A percentile compares a stretch with the other conserved stretches of the same genome.
Evolutionary conservation across 139 green algal genomes (phyloP).

Genomic region (Chlamydomonas sp.): DNA sequence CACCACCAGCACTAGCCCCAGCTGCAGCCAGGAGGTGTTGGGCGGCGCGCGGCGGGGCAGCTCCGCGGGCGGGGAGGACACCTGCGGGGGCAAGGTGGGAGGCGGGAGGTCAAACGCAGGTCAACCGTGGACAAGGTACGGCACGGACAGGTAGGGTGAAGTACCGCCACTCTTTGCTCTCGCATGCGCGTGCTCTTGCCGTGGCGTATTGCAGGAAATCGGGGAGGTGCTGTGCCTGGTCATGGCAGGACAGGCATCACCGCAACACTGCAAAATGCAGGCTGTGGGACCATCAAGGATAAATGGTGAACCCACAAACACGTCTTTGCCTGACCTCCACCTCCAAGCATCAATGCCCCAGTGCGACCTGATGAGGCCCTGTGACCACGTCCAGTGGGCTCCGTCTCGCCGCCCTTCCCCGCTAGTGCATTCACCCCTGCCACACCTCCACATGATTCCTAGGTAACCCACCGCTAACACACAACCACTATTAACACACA

Average conservation of each 20-base stretch:
- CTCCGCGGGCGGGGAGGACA: slow-evolving; percentile 5
- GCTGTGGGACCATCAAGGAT: no score
- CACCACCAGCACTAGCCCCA: slow-evolving; percentile 18
- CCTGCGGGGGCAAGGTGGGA: background rate
- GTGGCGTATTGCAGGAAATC: no score
- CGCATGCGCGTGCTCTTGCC: no score
- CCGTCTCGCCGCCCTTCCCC: no score
- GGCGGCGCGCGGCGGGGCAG: background rate
- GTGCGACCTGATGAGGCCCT: background rate
- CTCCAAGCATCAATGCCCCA: background rate
- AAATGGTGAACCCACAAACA: no score
- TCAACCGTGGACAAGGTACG: background rate
- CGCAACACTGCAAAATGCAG: no score
- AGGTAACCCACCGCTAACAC: background rate
- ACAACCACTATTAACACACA: background rate
- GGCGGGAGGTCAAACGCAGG: background rate
- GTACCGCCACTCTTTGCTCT: no score
- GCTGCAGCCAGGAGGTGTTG: slow-evolving; percentile 16
- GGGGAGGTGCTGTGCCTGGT: no score
- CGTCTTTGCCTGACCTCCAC: no score
- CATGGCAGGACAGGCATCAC: no score
- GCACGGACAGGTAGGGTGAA: background rate
- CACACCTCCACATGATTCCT: background rate
- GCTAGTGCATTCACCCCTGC: no score
- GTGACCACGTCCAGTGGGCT: background rate